Evolutionary conservation across 2,329 filamentous ascomycete genomes (phyloP).

Genomic region (Lachnellula cervina): DNA sequence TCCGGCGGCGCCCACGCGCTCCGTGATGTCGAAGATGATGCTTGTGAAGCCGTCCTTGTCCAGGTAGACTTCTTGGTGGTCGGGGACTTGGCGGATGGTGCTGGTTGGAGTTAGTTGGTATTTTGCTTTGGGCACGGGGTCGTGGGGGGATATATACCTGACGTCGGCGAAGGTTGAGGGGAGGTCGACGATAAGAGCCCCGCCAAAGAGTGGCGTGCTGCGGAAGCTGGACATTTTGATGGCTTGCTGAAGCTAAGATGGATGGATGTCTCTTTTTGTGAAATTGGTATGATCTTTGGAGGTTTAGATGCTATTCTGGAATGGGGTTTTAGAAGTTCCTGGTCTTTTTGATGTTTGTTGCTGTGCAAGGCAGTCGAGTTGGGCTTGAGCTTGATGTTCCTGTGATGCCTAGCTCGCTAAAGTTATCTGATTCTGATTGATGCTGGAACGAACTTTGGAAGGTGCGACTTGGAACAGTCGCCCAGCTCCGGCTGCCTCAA

Average conservation of each 20-base stretch:
- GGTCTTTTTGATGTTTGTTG: neutral
- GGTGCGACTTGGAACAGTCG: neutral
- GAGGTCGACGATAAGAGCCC: slow-evolving; percentile 64
- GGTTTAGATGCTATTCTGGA: no score
- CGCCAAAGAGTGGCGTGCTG: slow-evolving; percentile 62
- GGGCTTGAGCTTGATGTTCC: neutral
- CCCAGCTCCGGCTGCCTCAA: neutral
- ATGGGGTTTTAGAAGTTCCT: no score
- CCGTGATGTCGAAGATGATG: slow-evolving; percentile 85
- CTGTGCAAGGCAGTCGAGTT: neutral
- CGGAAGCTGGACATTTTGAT: slow-evolving; percentile 48
- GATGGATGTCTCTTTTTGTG: neutral
- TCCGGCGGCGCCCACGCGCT: slow-evolving; percentile 61
- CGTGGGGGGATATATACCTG: slow-evolving; percentile 47
- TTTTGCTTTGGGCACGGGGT: slow-evolving; percentile 5
- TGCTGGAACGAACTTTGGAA: neutral
- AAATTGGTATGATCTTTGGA: no score
- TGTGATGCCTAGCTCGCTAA: slow-evolving; percentile 2
- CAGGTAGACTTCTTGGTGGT: slow-evolving; percentile 91
- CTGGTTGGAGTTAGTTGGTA: slow-evolving; percentile 37
- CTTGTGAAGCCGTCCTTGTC: slow-evolving; percentile 77
- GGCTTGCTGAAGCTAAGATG: neutral
- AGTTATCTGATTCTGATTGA: neutral
- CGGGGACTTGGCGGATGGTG: slow-evolving; percentile 68
- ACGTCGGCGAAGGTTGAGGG: slow-evolving; percentile 67